These are phyloP conservation scores for Ceratocystis colombiana DNA, from an alignment of 2,329 filamentous ascomycete species.

Conservation along the genomic window DNA sequence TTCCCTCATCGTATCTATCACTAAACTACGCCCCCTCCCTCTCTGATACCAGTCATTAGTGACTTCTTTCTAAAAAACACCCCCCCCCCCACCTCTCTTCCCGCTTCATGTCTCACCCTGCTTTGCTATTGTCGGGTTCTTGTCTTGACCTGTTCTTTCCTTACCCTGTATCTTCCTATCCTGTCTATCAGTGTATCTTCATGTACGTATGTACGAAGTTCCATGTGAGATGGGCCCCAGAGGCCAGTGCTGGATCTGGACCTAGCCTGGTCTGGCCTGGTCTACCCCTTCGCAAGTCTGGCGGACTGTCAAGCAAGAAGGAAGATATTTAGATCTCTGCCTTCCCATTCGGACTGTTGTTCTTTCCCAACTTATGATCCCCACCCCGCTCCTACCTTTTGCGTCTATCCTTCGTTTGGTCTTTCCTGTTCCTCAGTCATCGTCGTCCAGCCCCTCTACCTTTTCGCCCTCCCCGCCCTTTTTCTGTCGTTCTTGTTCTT, in stretches of 20 bases:
- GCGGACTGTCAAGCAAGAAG: not conserved
- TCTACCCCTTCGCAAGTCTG: no score
- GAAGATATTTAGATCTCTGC: not conserved
- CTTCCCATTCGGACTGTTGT: conserved; percentile 1
- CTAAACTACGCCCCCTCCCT: not conserved
- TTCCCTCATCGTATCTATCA: not conserved
- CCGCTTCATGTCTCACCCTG: not conserved
- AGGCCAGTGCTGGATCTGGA: not conserved
- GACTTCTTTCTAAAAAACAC: not conserved
- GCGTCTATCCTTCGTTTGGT: not conserved
- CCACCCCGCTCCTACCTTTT: not conserved
- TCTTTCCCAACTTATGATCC: conserved; percentile 3
- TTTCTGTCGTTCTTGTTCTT: not conserved
- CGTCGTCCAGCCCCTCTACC: not conserved
- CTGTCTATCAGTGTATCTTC: not conserved
- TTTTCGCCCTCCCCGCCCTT: not conserved
- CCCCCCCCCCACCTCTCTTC: not conserved
- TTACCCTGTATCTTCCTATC: not conserved
- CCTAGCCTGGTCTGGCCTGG: not conserved
- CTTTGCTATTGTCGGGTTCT: not conserved
- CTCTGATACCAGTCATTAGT: not conserved
- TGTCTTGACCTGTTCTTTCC: not conserved
- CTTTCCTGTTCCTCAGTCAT: not conserved
- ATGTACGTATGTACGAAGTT: not conserved
- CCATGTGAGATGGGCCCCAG: not conserved